Evolutionary conservation across 1,139 yeast genomes (phyloP), one percentile per base, ranked within the genome.

Genomic region (Yamadazyma kanchanaburiensis): DNA sequence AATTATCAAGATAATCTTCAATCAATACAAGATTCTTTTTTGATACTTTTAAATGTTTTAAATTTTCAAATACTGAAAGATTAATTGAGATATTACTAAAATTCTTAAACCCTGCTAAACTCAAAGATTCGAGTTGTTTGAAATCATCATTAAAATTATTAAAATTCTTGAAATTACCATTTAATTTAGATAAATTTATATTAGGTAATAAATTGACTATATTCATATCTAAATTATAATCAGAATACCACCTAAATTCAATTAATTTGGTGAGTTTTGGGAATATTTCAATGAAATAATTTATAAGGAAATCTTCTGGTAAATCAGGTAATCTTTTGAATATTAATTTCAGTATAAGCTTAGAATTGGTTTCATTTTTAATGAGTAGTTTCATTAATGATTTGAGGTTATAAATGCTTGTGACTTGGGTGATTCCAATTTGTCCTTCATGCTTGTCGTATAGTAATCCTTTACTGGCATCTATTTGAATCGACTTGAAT

Each of bases 311-410:
- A 16, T 49, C 42, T 31, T 55, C 60, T 3, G 60, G 55, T 11
- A 58, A 38, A 42, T 57, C 64, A 9, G 64, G 63, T 15, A 54
- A 32, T 7, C 39, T 32, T 12, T 38, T 37, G 26, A 51, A 45
- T 8, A 45, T 34, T 15, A 53, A 32, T 4, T 36, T 37, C 28
- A 42, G 40, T 6, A 57, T 34, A 12, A 36, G 39, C 6, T 19
- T 26, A 21, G 54, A 46, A 24, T 36, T 40, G 9, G 32, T 22
- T 4, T 45, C 42, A 14, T 39, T 28, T 7, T 27, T 27, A 4
- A 32, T 24, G 15, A 54, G 33, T 16, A 34, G 38, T 23, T 49
- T 54, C 23, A 55, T 43, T 10, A 58, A 41, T 7, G 36, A 27
- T 19, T 49, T 51, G 22, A 58, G 39, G 6, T 46, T 44, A 33